A percentile compares a stretch with the other conserved stretches of the same genome.
Evolutionary conservation across 306 rosid genomes (phyloP).

Genomic region (Senna tora): DNA sequence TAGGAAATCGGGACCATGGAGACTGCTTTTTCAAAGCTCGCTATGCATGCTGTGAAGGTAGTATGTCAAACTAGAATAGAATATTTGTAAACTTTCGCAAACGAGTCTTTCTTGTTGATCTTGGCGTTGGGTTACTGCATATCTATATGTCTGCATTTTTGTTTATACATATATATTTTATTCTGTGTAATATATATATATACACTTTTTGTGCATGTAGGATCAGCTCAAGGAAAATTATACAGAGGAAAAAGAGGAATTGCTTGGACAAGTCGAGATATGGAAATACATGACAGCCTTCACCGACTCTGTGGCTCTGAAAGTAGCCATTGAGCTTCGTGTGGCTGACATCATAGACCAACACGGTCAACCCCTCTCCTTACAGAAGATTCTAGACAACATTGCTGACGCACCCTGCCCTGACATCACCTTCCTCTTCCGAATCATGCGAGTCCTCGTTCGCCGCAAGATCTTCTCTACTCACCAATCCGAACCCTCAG

Average conservation of each 20-base stretch:
- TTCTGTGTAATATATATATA: too few species aligned
- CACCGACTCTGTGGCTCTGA: constrained; percentile 46
- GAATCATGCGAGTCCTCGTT: constrained; percentile 48
- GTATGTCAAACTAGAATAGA: constrained; percentile 29
- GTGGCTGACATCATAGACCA: constrained; percentile 51
- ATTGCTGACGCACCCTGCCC: constrained; percentile 46
- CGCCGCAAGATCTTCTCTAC: constrained; percentile 48
- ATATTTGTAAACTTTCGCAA: neutral
- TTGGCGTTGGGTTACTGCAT: too few species aligned
- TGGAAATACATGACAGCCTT: constrained; percentile 47
- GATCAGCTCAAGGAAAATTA: too few species aligned
- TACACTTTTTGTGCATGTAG: too few species aligned
- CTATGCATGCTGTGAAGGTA: constrained; percentile 44
- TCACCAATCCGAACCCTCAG: constrained; percentile 31
- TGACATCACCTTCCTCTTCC: constrained; percentile 27
- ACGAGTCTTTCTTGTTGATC: too few species aligned
- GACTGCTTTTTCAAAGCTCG: constrained; percentile 43
- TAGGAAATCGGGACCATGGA: constrained; percentile 39
- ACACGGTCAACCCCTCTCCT: constrained; percentile 37
- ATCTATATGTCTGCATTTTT: too few species aligned
- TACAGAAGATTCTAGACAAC: constrained; percentile 35
- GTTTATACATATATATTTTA: too few species aligned
- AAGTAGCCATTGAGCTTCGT: constrained; percentile 42
- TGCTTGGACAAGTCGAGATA: constrained; percentile 49
- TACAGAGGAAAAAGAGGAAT: constrained; percentile 1